phyloP scores from a whole-genome alignment of 1,139 yeast genomes.

The Debaryomyces subglobosus region DNA sequence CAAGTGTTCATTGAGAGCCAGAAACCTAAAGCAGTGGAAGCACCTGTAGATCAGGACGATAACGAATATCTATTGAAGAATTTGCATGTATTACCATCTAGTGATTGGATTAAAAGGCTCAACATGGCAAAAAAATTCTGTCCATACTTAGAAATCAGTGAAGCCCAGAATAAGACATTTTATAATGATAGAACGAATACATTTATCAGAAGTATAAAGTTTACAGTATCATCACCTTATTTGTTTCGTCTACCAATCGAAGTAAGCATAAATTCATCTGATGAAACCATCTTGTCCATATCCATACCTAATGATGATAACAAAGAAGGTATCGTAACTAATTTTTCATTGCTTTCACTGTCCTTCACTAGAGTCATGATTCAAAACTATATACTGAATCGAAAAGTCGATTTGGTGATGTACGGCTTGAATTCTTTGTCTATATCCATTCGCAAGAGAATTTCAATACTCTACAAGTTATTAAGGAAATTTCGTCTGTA shows the following conservation, averaged over 20 bases:
- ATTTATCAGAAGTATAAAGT: constrained; percentile 25
- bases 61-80: constrained; percentile 21
- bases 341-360: constrained; percentile 25
- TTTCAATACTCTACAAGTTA: constrained; percentile 23
- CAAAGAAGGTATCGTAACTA: constrained; percentile 12
- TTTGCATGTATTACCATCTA: constrained; percentile 40
- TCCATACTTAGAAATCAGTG: constrained; percentile 29
- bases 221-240: constrained; percentile 24
- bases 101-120: constrained; percentile 37
- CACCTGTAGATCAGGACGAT: constrained; percentile 21
- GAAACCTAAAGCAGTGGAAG: not conserved
- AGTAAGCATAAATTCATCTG: constrained; percentile 20
- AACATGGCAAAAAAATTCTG: constrained; percentile 29
- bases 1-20: constrained; percentile 17
- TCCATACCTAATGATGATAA: constrained; percentile 6
- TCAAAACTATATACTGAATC: constrained; percentile 28
- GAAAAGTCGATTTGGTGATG: constrained; percentile 32
- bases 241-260: constrained; percentile 27
- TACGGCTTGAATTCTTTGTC: constrained; percentile 38
- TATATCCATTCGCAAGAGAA: constrained; percentile 24
- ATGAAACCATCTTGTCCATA: constrained; percentile 22
- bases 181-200: constrained; percentile 12
- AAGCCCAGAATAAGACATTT: constrained; percentile 17
- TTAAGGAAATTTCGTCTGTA: constrained; percentile 20
- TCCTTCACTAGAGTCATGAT: constrained; percentile 22